These are phyloP conservation scores for Fusarium sp. DNA, from an alignment of 2,329 filamentous ascomycete genomes.

Conservation along the genomic window DNA sequence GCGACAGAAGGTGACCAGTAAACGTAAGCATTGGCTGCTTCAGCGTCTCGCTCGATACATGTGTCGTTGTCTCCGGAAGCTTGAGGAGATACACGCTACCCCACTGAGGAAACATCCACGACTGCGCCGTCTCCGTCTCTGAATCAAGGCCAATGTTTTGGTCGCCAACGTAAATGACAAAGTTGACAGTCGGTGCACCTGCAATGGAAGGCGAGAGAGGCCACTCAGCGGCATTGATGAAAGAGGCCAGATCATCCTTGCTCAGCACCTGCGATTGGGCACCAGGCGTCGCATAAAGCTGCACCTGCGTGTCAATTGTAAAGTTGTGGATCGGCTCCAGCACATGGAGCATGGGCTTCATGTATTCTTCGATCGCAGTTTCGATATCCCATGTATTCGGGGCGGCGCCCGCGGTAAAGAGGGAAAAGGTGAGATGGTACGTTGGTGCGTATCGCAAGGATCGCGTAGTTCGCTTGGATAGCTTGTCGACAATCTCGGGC, in stretches of 20 bases:
- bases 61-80: constrained; percentile 52
- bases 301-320: constrained; percentile 94
- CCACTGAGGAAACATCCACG: constrained; percentile 97
- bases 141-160: constrained; percentile 69
- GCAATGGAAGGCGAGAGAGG: constrained; percentile 94
- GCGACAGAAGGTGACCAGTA: constrained; percentile 85
- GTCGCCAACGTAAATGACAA: constrained; percentile 88
- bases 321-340: constrained; percentile 90
- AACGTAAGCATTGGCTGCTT: constrained; percentile 88
- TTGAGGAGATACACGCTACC: constrained; percentile 73
- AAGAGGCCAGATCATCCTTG: constrained; percentile 89
- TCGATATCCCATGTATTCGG: constrained; percentile 95
- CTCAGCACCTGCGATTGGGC: constrained; percentile 71
- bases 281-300: constrained; percentile 84
- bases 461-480: constrained; percentile 77
- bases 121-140: constrained; percentile 62
- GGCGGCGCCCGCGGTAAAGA: constrained; percentile 81
- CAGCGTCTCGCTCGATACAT: constrained; percentile 72
- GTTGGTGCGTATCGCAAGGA: constrained; percentile 92
- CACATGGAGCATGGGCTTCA: constrained; percentile 81
- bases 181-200: constrained; percentile 92
- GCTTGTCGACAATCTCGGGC: constrained; percentile 62
- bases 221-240: constrained; percentile 98
- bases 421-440: constrained; percentile 94
- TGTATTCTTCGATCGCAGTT: constrained; percentile 78